A percentile compares a stretch with the other conserved stretches of the same genome.
phyloP scores from a whole-genome alignment of 2,329 filamentous ascomycete species.

The Emmonsiellopsis sp. region DNA sequence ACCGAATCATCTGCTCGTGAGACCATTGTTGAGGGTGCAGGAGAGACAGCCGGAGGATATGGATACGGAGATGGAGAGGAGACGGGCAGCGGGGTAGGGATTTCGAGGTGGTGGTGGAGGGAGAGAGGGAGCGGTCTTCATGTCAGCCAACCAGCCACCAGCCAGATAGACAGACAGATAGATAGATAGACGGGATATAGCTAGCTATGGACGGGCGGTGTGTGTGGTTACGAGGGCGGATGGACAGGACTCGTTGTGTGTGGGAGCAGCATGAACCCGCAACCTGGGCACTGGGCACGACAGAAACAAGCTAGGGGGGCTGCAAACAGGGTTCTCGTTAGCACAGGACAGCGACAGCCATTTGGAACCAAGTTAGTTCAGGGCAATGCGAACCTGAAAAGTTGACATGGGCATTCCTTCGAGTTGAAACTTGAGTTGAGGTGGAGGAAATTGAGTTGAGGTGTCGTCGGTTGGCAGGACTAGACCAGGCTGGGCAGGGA shows the following conservation, averaged over 20 bases:
- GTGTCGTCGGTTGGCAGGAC: background rate
- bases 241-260: no score
- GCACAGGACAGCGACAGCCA: no score
- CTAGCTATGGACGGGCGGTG: conserved; percentile 5
- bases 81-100: background rate
- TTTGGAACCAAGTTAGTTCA: no score
- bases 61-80: background rate
- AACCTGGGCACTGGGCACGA: no score
- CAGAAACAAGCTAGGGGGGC: no score
- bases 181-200: background rate
- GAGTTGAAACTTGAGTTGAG: conserved; percentile 10
- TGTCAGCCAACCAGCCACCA: background rate
- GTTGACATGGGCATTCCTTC: no score
- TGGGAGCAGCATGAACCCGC: no score
- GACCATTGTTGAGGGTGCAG: conserved; percentile 24
- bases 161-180: background rate
- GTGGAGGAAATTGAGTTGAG: conserved; percentile 9
- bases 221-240: no score
- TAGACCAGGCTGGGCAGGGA: conserved; percentile 7
- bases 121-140: background rate
- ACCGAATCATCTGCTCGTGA: conserved; percentile 29
- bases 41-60: background rate
- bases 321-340: no score
- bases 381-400: background rate
- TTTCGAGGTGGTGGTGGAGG: background rate